Evolutionary conservation across 176 grass and related monocot genomes (phyloP), one percentile per base, ranked within the genome.

Genomic region (Cocos nucifera): DNA sequence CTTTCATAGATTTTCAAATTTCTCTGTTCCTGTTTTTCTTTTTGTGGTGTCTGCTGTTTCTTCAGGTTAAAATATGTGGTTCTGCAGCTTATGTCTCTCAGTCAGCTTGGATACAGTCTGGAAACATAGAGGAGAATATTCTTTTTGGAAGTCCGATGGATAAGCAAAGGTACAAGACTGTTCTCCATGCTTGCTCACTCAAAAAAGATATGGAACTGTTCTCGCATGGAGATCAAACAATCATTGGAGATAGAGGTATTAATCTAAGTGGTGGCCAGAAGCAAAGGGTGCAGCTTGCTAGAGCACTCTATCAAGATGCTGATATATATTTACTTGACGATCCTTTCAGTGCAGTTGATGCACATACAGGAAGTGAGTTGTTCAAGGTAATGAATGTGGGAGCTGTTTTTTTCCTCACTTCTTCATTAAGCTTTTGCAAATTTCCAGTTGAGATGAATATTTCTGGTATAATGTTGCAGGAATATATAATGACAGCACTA

Each of bases 181-280:
- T 74, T 19, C 66, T 95, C 22, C 73, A 35, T 62, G 86, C 81
- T 2, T 95, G 86, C 50, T 83, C 90, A 22, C 20, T 95, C 67
- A 83, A 84, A 51, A 83, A 89, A 66, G 86, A 95, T 57, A 78
- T 95, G 5, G 83, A 95, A 29, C 83, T 54, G 8, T 86, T 95
- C 19, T 58, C 62, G 0, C 76, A 83, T 28, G 86, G 82, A 5
- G 90, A 95, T 53, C 74, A 78, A 3, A 87, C 79, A 0, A 82
- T 89, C 66, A 89, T 95, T 2, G 80, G 86, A 12, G 74, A 95
- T 54, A 77, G 85, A 63, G 85, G 85, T 9, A 70, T 89, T 16
- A 89, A 95, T 73, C 77, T 95, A 85, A 95, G 85, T 50, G 85
- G 89, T 51, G 85, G 89, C 8, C 89, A 89, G 79, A 89, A 88